Percentiles rank a stretch among this genome's conserved stretches.
Evolutionary conservation across 2,329 filamentous ascomycete species (phyloP).

Genomic region (Nakataea oryzae): DNA sequence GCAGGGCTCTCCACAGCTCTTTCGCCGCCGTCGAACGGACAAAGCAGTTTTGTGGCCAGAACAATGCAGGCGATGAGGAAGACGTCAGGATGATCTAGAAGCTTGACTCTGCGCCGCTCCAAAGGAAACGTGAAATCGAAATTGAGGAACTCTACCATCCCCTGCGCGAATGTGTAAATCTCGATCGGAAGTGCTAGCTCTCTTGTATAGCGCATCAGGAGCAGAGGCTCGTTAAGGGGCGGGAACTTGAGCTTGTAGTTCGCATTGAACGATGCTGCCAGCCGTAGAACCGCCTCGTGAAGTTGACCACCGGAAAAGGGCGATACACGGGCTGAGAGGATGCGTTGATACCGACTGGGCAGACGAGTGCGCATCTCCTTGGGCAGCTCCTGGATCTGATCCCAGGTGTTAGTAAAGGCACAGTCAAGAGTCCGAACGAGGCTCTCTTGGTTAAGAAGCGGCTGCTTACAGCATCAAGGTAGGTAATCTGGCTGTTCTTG

Average conservation of each 20-base stretch:
- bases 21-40: constrained; percentile 56
- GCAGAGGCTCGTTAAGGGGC: constrained; percentile 55
- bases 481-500: constrained; percentile 58
- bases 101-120: constrained; percentile 28
- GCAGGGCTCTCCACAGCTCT: constrained; percentile 33
- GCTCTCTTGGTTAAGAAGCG: background rate
- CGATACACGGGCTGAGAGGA: constrained; percentile 40
- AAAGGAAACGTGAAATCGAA: constrained; percentile 49
- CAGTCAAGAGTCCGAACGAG: background rate
- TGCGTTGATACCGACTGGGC: constrained; percentile 47
- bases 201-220: constrained; percentile 60
- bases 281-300: constrained; percentile 50
- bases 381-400: constrained; percentile 47
- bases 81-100: constrained; percentile 61
- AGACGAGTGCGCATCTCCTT: constrained; percentile 55
- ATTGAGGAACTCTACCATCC: constrained; percentile 38
- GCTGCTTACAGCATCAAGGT: constrained; percentile 52
- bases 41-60: constrained; percentile 67
- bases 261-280: constrained; percentile 52
- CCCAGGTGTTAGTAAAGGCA: background rate
- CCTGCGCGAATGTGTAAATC: constrained; percentile 47
- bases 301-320: constrained; percentile 45
- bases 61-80: constrained; percentile 62
- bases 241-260: constrained; percentile 66
- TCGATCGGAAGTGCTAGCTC: constrained; percentile 68